A percentile compares a stretch with the other conserved stretches of the same genome.
Conservation (phyloP, 192 early-diverging fungal genomes). For the Powellomyces hirtus region DNA sequence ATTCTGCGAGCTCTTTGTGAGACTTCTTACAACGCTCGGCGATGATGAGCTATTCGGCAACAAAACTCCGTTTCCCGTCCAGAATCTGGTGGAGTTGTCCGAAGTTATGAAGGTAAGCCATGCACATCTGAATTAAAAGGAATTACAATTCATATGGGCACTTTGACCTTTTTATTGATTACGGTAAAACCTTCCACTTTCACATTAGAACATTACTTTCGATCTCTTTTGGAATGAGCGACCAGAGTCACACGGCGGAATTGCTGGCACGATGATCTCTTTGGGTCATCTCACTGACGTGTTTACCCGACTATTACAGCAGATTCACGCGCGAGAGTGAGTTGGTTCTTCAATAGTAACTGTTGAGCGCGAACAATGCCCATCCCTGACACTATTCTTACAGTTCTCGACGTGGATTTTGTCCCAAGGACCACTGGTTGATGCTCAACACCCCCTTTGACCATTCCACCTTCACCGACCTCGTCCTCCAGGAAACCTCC, state of each 20-base stretch:
- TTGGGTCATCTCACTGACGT: constrained; percentile 51
- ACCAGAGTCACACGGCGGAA: neutral
- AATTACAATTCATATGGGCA: neutral
- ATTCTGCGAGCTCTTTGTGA: constrained; percentile 70
- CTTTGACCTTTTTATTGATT: neutral
- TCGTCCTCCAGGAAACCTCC: neutral
- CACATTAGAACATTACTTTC: constrained; percentile 79
- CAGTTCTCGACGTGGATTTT: constrained; percentile 68
- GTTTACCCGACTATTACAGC: constrained; percentile 66
- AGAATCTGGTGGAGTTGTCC: constrained; percentile 53
- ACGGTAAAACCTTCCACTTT: too few species aligned
- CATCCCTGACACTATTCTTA: too few species aligned
- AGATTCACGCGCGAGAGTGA: constrained; percentile 75
- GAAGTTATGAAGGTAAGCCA: neutral
- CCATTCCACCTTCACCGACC: constrained; percentile 45
- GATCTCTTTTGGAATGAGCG: constrained; percentile 65
- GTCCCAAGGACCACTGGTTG: constrained; percentile 68
- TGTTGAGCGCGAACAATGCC: neutral
- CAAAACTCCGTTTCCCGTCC: constrained; percentile 39
- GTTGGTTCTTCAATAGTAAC: neutral
- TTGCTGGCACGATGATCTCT: constrained; percentile 5
- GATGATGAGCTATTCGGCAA: constrained; percentile 82
- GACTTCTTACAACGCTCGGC: constrained; percentile 71
- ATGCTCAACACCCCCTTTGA: constrained; percentile 56
- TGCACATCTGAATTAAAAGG: constrained; percentile 13